Conservation (phyloP, 495 filamentous ascomycete genomes). For the Neurospora sp. region DNA sequence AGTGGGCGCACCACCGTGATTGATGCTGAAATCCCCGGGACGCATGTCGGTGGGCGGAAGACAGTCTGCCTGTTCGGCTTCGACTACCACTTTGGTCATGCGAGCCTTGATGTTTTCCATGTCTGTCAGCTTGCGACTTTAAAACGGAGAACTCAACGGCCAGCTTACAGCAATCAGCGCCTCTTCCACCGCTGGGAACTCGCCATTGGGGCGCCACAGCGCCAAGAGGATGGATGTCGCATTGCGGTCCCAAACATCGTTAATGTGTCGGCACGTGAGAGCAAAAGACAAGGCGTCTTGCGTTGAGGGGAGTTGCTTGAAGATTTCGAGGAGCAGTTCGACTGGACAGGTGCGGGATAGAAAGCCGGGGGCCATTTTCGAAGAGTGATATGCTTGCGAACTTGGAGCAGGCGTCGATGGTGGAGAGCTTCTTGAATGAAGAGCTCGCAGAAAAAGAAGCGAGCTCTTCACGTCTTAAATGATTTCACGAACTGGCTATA, state of each 20-base stretch:
- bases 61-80: no score
- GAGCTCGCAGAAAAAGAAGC: neutral
- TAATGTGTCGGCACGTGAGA: neutral
- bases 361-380: neutral
- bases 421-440: neutral
- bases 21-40: no score
- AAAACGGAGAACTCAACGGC: no score
- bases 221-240: neutral
- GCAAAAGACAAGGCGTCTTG: neutral
- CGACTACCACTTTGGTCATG: no score
- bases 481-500: neutral
- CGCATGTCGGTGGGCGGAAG: no score
- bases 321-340: neutral
- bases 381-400: neutral
- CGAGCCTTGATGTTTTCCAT: no score
- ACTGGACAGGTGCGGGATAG: neutral
- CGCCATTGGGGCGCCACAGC: no score
- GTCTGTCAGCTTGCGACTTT: no score
- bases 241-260: neutral
- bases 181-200: no score
- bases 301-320: neutral
- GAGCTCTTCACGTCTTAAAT: neutral
- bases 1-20: no score
- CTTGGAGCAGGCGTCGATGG: neutral
- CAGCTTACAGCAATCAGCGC: no score